Conservation (phyloP, 352 stramenopile genomes). For the Phytopythium kandeliae region DNA sequence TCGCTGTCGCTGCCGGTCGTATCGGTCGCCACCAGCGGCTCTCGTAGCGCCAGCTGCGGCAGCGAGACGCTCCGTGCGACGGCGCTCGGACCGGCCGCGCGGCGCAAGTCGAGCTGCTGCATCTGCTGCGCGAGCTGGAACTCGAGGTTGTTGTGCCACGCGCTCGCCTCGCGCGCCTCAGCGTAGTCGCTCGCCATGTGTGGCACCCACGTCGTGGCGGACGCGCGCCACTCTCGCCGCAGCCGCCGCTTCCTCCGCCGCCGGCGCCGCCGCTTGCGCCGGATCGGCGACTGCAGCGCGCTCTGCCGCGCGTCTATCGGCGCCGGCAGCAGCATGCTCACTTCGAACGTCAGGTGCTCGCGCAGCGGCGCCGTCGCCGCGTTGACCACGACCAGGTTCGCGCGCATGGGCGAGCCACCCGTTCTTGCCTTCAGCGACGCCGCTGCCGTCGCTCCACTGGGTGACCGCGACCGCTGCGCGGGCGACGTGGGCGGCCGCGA, state of each 20-base stretch:
- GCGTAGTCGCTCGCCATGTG: conserved; percentile 11
- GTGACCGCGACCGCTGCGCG: background rate
- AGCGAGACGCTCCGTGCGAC: background rate
- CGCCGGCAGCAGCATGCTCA: conserved; percentile 49
- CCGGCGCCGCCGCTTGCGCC: conserved; percentile 22
- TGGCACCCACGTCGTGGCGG: conserved; percentile 29
- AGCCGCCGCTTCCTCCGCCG: conserved; percentile 9
- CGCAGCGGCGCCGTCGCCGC: conserved; percentile 21
- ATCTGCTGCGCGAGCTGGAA: conserved; percentile 5
- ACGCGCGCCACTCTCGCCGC: conserved; percentile 25
- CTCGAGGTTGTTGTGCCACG: background rate
- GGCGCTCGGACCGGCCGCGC: no score
- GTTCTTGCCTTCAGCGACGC: background rate
- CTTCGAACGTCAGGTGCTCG: conserved; percentile 52
- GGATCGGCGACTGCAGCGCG: conserved; percentile 43
- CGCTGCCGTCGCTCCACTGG: background rate
- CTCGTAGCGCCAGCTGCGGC: conserved; percentile 1
- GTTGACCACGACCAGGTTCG: conserved; percentile 1
- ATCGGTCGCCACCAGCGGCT: no score
- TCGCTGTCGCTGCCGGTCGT: no score
- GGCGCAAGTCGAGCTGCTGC: background rate
- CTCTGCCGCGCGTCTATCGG: conserved; percentile 47
- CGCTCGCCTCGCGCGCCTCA: conserved; percentile 1
- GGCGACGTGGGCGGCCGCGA: no score
- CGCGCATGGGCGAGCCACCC: conserved; percentile 3